phyloP scores from a whole-genome alignment of 2,329 filamentous ascomycete genomes.

The Metarhizium humberi region DNA sequence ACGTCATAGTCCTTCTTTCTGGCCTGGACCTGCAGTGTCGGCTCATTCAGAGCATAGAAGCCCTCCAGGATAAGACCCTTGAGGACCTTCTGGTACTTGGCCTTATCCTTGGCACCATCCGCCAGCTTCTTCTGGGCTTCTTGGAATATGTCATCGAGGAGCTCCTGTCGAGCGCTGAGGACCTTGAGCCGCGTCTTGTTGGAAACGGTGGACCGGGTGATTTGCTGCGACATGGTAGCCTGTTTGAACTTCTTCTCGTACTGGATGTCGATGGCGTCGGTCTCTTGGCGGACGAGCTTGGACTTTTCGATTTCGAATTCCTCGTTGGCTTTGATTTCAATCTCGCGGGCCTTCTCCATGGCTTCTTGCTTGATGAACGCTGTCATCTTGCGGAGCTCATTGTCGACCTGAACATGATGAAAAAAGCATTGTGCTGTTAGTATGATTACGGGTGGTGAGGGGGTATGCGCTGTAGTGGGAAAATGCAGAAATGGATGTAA shows the following conservation, averaged over 20 bases:
- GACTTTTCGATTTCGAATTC: slow-evolving; percentile 99
- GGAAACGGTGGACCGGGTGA: slow-evolving; percentile 88
- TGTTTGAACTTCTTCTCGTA: slow-evolving; percentile 99
- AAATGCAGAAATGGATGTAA: background rate
- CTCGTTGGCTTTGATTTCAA: slow-evolving; percentile 96
- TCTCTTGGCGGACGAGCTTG: slow-evolving; percentile 95
- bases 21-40: slow-evolving; percentile 62
- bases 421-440: background rate
- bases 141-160: slow-evolving; percentile 87
- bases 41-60: slow-evolving; percentile 78
- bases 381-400: slow-evolving; percentile 99
- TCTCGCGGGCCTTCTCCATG: slow-evolving; percentile 92
- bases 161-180: slow-evolving; percentile 76
- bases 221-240: slow-evolving; percentile 96
- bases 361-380: slow-evolving; percentile 99
- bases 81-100: slow-evolving; percentile 66
- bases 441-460: background rate
- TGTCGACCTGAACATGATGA: slow-evolving; percentile 62
- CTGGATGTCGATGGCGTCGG: slow-evolving; percentile 76
- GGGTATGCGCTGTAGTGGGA: background rate
- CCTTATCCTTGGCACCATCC: slow-evolving; percentile 55
- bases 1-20: slow-evolving; percentile 70
- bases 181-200: slow-evolving; percentile 94
- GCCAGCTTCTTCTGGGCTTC: slow-evolving; percentile 63
- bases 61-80: slow-evolving; percentile 83